These are phyloP conservation scores for Leishmania arabica DNA, from an alignment of 208 protist species.

Conservation along the genomic window DNA sequence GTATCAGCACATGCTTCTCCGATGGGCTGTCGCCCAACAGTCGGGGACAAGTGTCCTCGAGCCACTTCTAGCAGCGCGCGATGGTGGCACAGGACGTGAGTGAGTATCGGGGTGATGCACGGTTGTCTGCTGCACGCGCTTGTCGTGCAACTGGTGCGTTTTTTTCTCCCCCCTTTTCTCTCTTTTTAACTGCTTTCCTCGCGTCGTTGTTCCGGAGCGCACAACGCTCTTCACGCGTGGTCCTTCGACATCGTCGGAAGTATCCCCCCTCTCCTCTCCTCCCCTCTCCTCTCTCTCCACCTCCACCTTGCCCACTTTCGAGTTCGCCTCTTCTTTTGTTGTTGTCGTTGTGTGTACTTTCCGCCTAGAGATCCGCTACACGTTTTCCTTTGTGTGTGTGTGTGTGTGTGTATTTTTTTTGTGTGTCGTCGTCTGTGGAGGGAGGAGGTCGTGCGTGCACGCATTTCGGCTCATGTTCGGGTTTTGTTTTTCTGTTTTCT, in stretches of 20 bases:
- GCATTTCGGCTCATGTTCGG: not conserved
- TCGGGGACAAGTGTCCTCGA: conserved; percentile 12
- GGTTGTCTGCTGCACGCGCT: not conserved
- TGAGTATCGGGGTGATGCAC: not conserved
- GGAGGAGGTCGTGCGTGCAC: too few species aligned
- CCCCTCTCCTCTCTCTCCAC: not conserved
- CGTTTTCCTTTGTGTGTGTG: not conserved
- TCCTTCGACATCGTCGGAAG: not conserved
- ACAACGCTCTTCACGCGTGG: not conserved
- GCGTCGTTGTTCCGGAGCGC: not conserved
- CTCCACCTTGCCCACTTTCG: not conserved
- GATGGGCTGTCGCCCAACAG: conserved; percentile 15
- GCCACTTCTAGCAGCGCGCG: not conserved
- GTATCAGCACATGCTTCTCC: conserved; percentile 22
- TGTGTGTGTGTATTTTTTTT: not conserved
- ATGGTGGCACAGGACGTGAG: not conserved
- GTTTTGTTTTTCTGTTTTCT: not conserved
- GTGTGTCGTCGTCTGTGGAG: not conserved
- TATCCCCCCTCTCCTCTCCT: not conserved
- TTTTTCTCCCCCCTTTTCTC: not conserved
- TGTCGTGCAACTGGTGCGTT: not conserved
- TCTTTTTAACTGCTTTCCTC: not conserved
- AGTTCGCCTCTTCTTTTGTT: not conserved
- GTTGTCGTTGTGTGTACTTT: not conserved
- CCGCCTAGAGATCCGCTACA: too few species aligned